phyloP scores from a whole-genome alignment of 345 rosid genomes.

The Mangifera indica region DNA sequence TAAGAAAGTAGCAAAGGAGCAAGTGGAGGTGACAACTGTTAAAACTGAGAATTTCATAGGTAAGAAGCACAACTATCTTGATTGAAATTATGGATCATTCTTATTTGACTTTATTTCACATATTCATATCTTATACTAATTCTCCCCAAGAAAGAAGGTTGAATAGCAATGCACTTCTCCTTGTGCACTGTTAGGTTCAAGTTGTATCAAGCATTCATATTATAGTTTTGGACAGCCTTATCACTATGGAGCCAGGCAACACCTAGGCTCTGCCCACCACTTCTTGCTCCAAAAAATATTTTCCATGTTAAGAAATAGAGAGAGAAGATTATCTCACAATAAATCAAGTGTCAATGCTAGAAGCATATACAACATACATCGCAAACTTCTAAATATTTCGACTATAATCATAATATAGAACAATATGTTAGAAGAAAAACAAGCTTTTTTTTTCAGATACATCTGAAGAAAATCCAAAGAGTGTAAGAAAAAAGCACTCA shows the following conservation, averaged over 20 bases:
- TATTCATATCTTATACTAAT: background rate
- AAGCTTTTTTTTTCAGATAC: background rate
- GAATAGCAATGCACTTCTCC: background rate
- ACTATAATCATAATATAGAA: background rate
- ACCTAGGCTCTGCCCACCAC: background rate
- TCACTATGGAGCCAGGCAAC: background rate
- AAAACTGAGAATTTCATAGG: background rate
- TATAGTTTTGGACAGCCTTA: background rate
- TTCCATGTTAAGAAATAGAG: background rate
- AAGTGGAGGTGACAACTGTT: background rate
- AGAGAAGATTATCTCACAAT: background rate
- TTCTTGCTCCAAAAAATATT: background rate
- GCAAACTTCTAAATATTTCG: background rate
- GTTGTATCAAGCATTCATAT: background rate
- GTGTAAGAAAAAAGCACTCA: constrained; percentile 1
- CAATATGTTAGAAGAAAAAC: background rate
- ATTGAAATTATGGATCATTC: background rate
- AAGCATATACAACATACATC: background rate
- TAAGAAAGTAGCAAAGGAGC: background rate
- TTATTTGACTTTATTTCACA: background rate
- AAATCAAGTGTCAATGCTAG: background rate
- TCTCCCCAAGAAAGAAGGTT: no score
- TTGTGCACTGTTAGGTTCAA: background rate
- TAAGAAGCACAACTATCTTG: background rate
- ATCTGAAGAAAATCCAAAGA: background rate